phyloP scores from a whole-genome alignment of 108 stramenopile species.

The Cyclostephanos tholiformis region DNA sequence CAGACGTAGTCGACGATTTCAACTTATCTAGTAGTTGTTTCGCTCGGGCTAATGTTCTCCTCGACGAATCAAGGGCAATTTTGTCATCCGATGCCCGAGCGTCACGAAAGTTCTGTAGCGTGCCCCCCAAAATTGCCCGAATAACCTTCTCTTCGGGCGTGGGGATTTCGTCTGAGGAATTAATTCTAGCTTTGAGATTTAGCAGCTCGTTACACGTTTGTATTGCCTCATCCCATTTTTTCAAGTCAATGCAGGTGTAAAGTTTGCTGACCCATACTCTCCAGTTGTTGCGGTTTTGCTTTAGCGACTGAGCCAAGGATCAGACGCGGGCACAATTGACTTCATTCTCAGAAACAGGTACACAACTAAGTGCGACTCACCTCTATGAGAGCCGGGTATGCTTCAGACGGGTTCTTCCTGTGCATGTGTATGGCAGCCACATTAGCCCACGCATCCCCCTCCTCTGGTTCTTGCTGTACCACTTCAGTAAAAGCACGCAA shows the following conservation, averaged over 20 bases:
- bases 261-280: conserved; percentile 86
- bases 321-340: background rate
- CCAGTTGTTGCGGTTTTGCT: conserved; percentile 82
- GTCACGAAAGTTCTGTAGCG: conserved; percentile 47
- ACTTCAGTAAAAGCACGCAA: conserved; percentile 90
- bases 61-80: conserved; percentile 57
- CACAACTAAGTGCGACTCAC: conserved; percentile 30
- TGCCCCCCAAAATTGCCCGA: conserved; percentile 72
- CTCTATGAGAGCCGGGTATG: conserved; percentile 83
- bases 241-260: conserved; percentile 81
- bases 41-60: conserved; percentile 65
- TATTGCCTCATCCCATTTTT: conserved; percentile 85
- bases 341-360: background rate
- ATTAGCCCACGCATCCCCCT: conserved; percentile 95
- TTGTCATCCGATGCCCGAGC: conserved; percentile 33
- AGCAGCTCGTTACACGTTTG: conserved; percentile 78
- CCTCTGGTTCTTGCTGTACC: conserved; percentile 93
- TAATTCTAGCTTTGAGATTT: conserved; percentile 55
- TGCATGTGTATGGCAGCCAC: conserved; percentile 89
- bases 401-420: conserved; percentile 67
- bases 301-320: conserved; percentile 54
- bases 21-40: conserved; percentile 67
- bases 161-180: conserved; percentile 57
- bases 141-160: conserved; percentile 77
- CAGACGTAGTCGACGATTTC: conserved; percentile 39